Percentiles rank a stretch among this genome's conserved stretches.
phyloP scores from a whole-genome alignment of 805 yeast species.

The Saccharomycopsis fermentans region DNA sequence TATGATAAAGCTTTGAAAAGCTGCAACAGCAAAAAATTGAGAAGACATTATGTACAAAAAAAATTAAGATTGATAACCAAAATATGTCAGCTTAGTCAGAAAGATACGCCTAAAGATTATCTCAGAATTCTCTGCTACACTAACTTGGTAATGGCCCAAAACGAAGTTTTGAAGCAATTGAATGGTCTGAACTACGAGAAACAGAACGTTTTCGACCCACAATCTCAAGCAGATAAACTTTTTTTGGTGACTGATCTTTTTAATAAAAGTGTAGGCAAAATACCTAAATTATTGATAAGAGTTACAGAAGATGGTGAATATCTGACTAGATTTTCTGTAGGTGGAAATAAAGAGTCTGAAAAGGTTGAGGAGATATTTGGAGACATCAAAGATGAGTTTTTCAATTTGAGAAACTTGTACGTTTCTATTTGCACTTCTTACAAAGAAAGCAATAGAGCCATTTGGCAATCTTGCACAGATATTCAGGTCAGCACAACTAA shows the following conservation, averaged over 20 bases:
- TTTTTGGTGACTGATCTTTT: not conserved
- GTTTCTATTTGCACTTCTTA: conserved; percentile 50
- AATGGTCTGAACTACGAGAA: not conserved
- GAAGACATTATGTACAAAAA: conserved; percentile 56
- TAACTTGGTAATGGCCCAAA: conserved; percentile 56
- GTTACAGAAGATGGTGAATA: not conserved
- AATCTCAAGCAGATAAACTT: not conserved
- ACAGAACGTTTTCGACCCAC: not conserved
- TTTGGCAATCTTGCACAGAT: conserved; percentile 43
- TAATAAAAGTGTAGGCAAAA: not conserved
- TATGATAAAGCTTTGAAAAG: conserved; percentile 44
- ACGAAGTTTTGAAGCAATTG: conserved; percentile 42
- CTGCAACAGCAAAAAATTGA: conserved; percentile 26
- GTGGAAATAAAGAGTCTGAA: not conserved
- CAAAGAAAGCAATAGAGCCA: conserved; percentile 45
- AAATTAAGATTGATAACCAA: conserved; percentile 63
- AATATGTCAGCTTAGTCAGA: conserved; percentile 45
- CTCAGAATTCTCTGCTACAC: conserved; percentile 51
- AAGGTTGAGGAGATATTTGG: not conserved
- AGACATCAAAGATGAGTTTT: conserved; percentile 67
- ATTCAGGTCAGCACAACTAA: conserved; percentile 55
- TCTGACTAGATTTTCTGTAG: not conserved
- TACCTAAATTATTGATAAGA: conserved; percentile 1
- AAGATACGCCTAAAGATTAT: conserved; percentile 30
- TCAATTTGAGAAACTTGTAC: conserved; percentile 66